A percentile compares a stretch with the other conserved stretches of the same genome.
These are phyloP conservation scores for Letharia columbiana DNA, from an alignment of 495 filamentous ascomycete genomes.

Conservation along the genomic window DNA sequence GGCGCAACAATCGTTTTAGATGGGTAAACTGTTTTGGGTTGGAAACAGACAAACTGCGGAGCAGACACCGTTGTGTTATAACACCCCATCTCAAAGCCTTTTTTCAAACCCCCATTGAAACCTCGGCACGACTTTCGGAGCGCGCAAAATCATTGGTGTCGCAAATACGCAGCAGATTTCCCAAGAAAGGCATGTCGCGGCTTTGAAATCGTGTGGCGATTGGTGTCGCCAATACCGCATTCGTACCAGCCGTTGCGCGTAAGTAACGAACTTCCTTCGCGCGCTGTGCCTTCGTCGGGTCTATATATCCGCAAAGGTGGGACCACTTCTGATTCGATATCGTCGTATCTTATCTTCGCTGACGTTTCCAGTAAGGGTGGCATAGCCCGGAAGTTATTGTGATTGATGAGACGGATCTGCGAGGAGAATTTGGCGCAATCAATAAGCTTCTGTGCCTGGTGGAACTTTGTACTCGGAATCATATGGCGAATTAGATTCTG, in stretches of 20 bases:
- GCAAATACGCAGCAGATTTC: neutral
- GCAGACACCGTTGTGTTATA: neutral
- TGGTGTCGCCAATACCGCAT: slow-evolving; percentile 1
- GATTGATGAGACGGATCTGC: neutral
- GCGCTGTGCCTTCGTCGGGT: neutral
- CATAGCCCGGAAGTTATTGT: neutral
- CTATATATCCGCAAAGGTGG: neutral
- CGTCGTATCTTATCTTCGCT: neutral
- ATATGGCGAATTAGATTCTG: neutral
- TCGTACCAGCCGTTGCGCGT: neutral
- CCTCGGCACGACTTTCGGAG: neutral
- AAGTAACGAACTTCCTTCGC: neutral
- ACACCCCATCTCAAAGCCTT: too few relatives aligned
- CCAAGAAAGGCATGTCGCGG: neutral
- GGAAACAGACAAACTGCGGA: neutral
- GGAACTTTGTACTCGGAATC: neutral
- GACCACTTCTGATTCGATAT: neutral
- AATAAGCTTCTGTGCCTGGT: neutral
- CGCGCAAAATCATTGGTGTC: neutral
- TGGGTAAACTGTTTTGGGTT: neutral
- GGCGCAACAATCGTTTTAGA: neutral
- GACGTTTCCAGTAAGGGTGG: neutral
- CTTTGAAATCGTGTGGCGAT: neutral
- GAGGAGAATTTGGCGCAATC: neutral
- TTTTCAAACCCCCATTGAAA: neutral